These are phyloP conservation scores for Epichloe gansuensis DNA, from an alignment of 2,329 filamentous ascomycete genomes.

Conservation along the genomic window DNA sequence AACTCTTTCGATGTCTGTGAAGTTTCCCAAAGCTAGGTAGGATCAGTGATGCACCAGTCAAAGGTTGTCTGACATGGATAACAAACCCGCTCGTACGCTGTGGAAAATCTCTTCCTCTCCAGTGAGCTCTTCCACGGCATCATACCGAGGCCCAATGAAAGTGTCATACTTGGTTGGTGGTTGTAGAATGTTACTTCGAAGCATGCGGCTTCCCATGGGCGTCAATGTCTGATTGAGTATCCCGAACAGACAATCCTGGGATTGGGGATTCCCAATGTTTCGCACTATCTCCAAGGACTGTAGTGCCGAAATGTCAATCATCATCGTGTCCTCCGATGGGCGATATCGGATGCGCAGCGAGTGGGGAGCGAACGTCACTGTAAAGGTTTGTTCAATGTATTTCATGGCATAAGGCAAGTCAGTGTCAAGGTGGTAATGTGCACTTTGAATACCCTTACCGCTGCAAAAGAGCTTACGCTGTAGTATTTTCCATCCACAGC, in stretches of 20 bases:
- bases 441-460: slow-evolving; percentile 41
- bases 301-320: slow-evolving; percentile 85
- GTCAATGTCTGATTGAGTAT: slow-evolving; percentile 75
- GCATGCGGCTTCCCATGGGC: slow-evolving; percentile 73
- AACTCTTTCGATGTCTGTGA: slow-evolving; percentile 68
- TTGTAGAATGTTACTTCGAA: slow-evolving; percentile 78
- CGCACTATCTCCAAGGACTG: slow-evolving; percentile 81
- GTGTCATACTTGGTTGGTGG: slow-evolving; percentile 58
- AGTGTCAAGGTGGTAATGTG: neutral
- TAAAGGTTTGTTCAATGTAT: slow-evolving; percentile 61
- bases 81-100: slow-evolving; percentile 53
- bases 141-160: slow-evolving; percentile 60
- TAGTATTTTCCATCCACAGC: slow-evolving; percentile 75
- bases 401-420: slow-evolving; percentile 52
- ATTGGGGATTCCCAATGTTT: slow-evolving; percentile 66
- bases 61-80: neutral
- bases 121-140: slow-evolving; percentile 72
- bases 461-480: slow-evolving; percentile 71
- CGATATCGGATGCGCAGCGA: slow-evolving; percentile 65
- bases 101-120: slow-evolving; percentile 77
- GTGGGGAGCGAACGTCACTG: slow-evolving; percentile 35
- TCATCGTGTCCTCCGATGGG: slow-evolving; percentile 84
- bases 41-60: neutral
- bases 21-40: slow-evolving; percentile 50
- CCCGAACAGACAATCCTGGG: slow-evolving; percentile 71